Percentiles rank a stretch among this genome's conserved stretches.
Evolutionary conservation across 2,329 filamentous ascomycete species (phyloP).

Genomic region (Phialophora tarda): DNA sequence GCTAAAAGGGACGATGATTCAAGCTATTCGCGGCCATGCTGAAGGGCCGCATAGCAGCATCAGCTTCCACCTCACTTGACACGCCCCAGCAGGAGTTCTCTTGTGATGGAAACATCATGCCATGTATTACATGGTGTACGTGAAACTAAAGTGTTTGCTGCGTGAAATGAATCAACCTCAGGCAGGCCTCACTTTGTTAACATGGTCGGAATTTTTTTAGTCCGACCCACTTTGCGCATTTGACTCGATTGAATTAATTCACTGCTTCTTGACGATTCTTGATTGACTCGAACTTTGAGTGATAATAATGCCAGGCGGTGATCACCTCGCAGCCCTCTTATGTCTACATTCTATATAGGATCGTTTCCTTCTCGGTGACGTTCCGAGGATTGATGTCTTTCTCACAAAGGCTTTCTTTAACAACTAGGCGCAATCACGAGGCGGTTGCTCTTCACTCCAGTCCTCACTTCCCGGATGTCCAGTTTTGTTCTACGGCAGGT

Average conservation of each 20-base stretch:
- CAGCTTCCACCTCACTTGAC: neutral
- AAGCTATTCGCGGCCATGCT: neutral
- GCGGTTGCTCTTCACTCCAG: neutral
- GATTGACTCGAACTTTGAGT: neutral
- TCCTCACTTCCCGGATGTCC: neutral
- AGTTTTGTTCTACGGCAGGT: conserved; percentile 4
- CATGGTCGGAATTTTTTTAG: neutral
- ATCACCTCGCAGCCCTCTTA: neutral
- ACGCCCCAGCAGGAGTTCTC: neutral
- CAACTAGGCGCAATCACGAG: neutral
- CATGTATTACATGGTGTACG: neutral
- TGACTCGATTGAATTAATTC: neutral
- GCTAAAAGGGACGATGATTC: neutral
- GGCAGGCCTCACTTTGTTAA: neutral
- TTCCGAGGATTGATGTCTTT: neutral
- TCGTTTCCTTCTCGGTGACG: neutral
- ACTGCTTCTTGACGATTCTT: neutral
- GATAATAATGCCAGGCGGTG: neutral
- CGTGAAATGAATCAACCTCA: neutral
- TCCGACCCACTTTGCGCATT: neutral
- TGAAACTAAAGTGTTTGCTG: neutral
- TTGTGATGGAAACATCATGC: neutral
- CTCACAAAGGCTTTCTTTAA: neutral
- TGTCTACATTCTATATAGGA: neutral
- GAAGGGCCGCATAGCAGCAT: neutral